phyloP scores from a whole-genome alignment of 164 flowering plant genomes.

The Vitis labrusca region DNA sequence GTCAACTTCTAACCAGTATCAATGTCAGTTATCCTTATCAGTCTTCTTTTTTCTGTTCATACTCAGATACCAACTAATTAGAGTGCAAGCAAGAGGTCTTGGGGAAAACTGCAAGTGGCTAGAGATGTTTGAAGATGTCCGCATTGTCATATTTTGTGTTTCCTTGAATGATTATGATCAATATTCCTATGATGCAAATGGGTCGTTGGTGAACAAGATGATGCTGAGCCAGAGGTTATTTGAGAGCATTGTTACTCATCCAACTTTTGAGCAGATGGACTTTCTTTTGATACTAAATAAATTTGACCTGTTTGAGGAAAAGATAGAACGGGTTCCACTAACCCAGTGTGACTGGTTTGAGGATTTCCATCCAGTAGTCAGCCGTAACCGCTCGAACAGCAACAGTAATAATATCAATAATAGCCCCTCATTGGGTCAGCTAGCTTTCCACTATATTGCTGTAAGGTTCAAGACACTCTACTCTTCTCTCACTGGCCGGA shows the following conservation, averaged over 20 bases:
- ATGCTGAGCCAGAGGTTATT: slow-evolving; percentile 60
- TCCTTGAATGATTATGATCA: slow-evolving; percentile 79
- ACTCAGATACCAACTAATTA: slow-evolving; percentile 79
- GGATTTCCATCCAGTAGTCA: slow-evolving; percentile 77
- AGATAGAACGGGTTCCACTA: slow-evolving; percentile 63
- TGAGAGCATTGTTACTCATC: slow-evolving; percentile 82
- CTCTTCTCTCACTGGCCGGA: slow-evolving; percentile 65
- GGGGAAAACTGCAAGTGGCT: slow-evolving; percentile 96
- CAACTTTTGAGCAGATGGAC: slow-evolving; percentile 73
- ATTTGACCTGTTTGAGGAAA: slow-evolving; percentile 73
- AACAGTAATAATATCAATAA: slow-evolving; percentile 35
- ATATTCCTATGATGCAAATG: slow-evolving; percentile 44
- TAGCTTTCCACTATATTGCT: slow-evolving; percentile 76
- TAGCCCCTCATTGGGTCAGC: slow-evolving; percentile 59
- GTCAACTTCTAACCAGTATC: background rate
- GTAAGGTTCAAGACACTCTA: slow-evolving; percentile 87
- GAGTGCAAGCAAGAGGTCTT: slow-evolving; percentile 73
- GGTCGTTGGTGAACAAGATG: slow-evolving; percentile 71
- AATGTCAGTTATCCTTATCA: background rate
- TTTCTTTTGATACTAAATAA: slow-evolving; percentile 86
- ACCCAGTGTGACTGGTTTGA: slow-evolving; percentile 79
- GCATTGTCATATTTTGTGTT: slow-evolving; percentile 80
- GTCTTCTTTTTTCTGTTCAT: slow-evolving; percentile 5
- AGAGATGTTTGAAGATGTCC: slow-evolving; percentile 95
- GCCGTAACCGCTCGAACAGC: slow-evolving; percentile 38